phyloP scores from a whole-genome alignment of 805 yeast genomes.

The Hanseniaspora hatyaiensis region DNA sequence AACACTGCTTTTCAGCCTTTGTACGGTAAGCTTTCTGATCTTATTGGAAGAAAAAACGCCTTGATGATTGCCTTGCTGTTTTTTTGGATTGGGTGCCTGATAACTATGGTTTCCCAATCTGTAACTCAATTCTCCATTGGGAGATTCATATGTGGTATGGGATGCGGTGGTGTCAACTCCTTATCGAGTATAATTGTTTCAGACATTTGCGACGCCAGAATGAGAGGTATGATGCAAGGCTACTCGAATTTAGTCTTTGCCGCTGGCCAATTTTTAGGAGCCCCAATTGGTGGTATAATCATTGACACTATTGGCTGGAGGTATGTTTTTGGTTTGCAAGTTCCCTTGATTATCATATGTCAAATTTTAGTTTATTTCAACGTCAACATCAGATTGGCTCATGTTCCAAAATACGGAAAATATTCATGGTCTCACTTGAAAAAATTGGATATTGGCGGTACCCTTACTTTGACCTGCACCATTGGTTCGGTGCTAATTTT shows the following conservation, averaged over 20 bases:
- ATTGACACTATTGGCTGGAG: conserved; percentile 58
- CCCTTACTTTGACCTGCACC: conserved; percentile 46
- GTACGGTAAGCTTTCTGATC: conserved; percentile 48
- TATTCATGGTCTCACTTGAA: conserved; percentile 37
- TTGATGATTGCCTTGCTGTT: conserved; percentile 33
- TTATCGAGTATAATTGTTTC: conserved; percentile 64
- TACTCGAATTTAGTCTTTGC: conserved; percentile 66
- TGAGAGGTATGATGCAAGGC: conserved; percentile 75
- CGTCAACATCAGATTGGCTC: conserved; percentile 37
- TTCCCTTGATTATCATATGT: conserved; percentile 35
- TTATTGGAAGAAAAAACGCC: conserved; percentile 40
- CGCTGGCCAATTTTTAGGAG: conserved; percentile 63
- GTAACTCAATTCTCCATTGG: conserved; percentile 38
- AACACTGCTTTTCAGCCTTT: conserved; percentile 59
- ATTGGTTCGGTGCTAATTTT: conserved; percentile 37
- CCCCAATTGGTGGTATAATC: conserved; percentile 50
- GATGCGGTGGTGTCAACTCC: conserved; percentile 81
- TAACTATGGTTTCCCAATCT: conserved; percentile 31
- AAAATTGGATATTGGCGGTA: conserved; percentile 59
- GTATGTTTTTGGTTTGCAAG: conserved; percentile 39
- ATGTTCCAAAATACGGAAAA: conserved; percentile 40
- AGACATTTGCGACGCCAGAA: conserved; percentile 63
- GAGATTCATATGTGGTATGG: conserved; percentile 69
- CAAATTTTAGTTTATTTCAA: conserved; percentile 31
- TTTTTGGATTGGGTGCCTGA: conserved; percentile 38